Evolutionary conservation across 257 asterid genomes (phyloP).

Genomic region (Solanum pimpinellifolium): DNA sequence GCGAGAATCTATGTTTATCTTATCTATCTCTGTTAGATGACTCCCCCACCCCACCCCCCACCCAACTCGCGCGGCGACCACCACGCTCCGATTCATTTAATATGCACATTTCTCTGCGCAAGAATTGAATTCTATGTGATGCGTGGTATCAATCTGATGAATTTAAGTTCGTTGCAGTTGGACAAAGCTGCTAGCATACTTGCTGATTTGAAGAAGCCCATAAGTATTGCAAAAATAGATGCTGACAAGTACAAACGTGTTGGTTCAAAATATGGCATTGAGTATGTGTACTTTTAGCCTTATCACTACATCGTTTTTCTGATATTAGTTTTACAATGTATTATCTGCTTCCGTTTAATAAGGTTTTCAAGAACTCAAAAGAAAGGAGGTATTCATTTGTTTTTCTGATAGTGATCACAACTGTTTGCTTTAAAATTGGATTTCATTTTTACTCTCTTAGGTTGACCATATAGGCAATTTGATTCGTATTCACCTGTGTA

Average conservation of each 20-base stretch:
- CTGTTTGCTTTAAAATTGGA: neutral
- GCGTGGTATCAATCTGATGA: neutral
- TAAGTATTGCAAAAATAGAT: constrained; percentile 68
- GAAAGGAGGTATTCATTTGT: neutral
- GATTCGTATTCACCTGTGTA: neutral
- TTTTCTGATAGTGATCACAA: neutral
- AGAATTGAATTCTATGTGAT: neutral
- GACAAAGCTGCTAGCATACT: constrained; percentile 77
- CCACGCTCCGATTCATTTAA: neutral
- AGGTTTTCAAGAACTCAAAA: neutral
- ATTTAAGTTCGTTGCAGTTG: constrained; percentile 37
- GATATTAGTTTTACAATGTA: neutral
- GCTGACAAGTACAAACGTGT: constrained; percentile 74
- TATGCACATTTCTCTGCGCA: neutral
- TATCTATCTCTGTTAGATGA: neutral
- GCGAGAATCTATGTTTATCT: neutral
- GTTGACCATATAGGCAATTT: neutral
- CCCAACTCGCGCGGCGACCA: too few relatives aligned
- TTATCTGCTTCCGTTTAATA: neutral
- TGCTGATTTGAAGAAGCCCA: constrained; percentile 63
- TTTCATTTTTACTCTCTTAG: neutral
- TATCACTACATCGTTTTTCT: neutral
- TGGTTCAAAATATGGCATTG: constrained; percentile 58
- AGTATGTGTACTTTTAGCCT: constrained; percentile 33
- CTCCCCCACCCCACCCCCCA: too few relatives aligned